Base-by-base conservation (phyloP, 1,284 basidiomycete species). In the Cutaneotrichosporon daszewskae region DNA sequence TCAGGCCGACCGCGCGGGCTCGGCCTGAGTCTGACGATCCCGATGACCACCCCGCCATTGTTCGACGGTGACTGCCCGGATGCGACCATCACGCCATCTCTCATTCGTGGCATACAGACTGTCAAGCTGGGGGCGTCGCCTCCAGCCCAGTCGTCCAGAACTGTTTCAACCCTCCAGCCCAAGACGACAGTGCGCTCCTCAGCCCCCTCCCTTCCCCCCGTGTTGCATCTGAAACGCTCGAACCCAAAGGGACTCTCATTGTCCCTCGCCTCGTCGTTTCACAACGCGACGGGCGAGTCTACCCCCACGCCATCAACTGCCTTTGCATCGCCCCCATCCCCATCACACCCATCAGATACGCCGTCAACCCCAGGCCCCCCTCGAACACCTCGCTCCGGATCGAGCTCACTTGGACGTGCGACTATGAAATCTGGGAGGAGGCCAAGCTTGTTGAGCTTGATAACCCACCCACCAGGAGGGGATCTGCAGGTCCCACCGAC, bases 201-300 rank as follows among this genome's bases (percentile, higher is more conserved):
- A 1, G 47, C 49, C 10, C 25, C 52, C n/a, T 36, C 50, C 17
- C 36, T 62, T 10, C 50, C 54, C 10, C 49, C 53, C 26, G 39
- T 42, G 20, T 32, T 60, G 32, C 45, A 48, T 17, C 41, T 61
- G 46, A 60, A 60, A 37, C 58, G 64, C 25, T 37, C 57, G 31
- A 66, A 66, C 45, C 59, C 60, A 9, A 68, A 68, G 43, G 57
- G 58, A 11, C 49, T 67, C 4, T 60, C 60, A 3, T 53, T 68
- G 24, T 45, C 56, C n/a, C 50, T 68, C 10, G 43, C 49, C 1
- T 31, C 53, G n/a, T 48, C 51, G 16, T 52, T 52, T 23, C 51
- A 52, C 51, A 48, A 45, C 40, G 40, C 48, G n/a, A 27, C 39
- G 4, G 37, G 45, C 13, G 28, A 31, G 28, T n/a, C 28, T 10